Base-by-base conservation (phyloP, 495 filamentous ascomycete species). In the Pyronema omphalodes region DNA sequence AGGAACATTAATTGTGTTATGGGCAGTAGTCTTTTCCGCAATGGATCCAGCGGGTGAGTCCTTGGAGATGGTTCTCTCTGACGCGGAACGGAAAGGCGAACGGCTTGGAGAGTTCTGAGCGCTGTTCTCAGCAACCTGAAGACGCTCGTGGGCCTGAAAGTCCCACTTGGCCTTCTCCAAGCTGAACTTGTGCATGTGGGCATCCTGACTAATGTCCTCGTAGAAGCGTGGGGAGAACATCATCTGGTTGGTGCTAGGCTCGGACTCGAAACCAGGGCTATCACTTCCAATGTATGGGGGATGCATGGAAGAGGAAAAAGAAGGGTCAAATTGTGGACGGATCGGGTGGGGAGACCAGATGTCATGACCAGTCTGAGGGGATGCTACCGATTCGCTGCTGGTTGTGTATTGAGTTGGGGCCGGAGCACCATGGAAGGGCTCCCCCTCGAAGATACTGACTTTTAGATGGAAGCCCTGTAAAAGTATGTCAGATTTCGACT, bases 401-500 rank as follows among this genome's bases (percentile, higher is more conserved):
- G 11, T 12, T 1, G 11, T 12, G 39, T 49, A 52, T 55, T 51
- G 33, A 36, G 23, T 9, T 9, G 50, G 18, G 54, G 44, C 9
- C 15, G 39, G 33, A 60, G 51, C 3, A 37, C 35, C 36, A 44
- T 54, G 29, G 48, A 54, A 14, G 46, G 47, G 8, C 39, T 57
- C 54, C 4, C 54, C 37, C 23, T 62, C 60, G 37, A 62, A 61
- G 41, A 62, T 48, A 40, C 47, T 51, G 15, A 62, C 29, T 34
- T 51, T 61, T 6, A 62, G 46, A 43, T 49, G 58, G 51, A 62
- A 61, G 0, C 58, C 55, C 60, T n/a, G 12, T 44, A 9, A 23
- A 41, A n/a, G 11, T 23, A 58, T n/a, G 58, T 41, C 34, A 46
- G 29, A 9, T 51, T 9, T 14, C 34, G 7, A 17, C n/a, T 7